Evolutionary conservation across 768 basidiomycete genomes (phyloP), one percentile per base, ranked within the genome.

Genomic region (Cyclocybe cylindracea): DNA sequence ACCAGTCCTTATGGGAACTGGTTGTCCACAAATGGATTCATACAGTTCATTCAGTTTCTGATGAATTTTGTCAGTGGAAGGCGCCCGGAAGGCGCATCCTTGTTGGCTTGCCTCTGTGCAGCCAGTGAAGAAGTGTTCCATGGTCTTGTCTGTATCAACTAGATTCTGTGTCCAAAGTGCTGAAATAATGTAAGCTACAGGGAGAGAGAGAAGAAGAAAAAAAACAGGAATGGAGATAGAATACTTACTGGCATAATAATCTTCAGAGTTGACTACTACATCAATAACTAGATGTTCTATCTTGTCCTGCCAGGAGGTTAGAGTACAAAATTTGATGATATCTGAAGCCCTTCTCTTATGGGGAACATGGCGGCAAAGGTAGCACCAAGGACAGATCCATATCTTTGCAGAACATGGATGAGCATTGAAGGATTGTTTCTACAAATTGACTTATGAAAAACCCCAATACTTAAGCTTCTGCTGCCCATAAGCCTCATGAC

Each of bases 361-460:
- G 73, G 72, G 48, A 72, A 71, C 46, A 72, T 53, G 1, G 71
- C 42, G 1, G 72, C 68, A 53, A 70, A 72, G 0, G 68, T 67
- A 1, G 64, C 52, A 1, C 69, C 70, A 19, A 72, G 46, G 5
- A 62, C 43, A 18, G 51, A 48, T 10, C 61, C 69, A 43, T 63
- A 68, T 5, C 70, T 72, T 46, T 3, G 46, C 41, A 13, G 4
- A 44, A 32, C 16, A 44, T 9, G 31, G 42, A 33, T 7, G 34
- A 7, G 24, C 24, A 2, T 11, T 7, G 38, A 10, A 10, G 13
- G 5, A 47, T 31, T 14, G 13, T 32, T 19, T n/a, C 29, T 10
- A 8, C 13, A 13, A n/a, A 10, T 4, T 19, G 35, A 46, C 65
- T 46, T 48, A 69, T 58, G 67, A 69, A 40, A 66, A 62, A 11